phyloP scores from a whole-genome alignment of 1,284 basidiomycete genomes.

The Apiotrichum domesticum region DNA sequence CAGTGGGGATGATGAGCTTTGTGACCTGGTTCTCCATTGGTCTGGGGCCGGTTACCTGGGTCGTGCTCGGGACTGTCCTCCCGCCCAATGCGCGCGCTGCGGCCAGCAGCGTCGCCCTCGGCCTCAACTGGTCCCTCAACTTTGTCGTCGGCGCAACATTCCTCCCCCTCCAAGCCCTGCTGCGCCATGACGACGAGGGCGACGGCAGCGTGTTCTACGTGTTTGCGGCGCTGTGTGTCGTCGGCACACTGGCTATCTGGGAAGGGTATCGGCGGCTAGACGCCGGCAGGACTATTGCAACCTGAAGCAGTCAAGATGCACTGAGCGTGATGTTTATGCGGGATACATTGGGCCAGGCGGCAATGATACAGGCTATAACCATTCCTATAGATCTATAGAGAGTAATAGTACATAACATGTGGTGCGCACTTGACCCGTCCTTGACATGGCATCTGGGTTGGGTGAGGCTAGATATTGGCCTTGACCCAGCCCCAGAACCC shows the following conservation, averaged over 20 bases:
- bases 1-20: constrained; percentile 27
- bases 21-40: constrained; percentile 34
- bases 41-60: constrained; percentile 41
- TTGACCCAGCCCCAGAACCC: constrained; percentile 24
- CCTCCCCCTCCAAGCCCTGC: constrained; percentile 30
- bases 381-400: too few species aligned
- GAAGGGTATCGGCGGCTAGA: neutral
- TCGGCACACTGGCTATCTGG: constrained; percentile 6
- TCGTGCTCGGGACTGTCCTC: constrained; percentile 37
- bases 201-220: constrained; percentile 41
- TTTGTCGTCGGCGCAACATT: constrained; percentile 34
- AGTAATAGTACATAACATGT: too few species aligned
- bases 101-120: constrained; percentile 31
- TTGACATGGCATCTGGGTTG: too few species aligned
- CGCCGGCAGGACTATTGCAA: too few species aligned
- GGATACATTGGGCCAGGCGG: too few species aligned
- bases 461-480: constrained; percentile 1
- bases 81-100: constrained; percentile 33
- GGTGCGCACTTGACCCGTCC: too few species aligned
- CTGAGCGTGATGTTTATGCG: too few species aligned
- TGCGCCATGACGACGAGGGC: constrained; percentile 18
- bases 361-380: too few species aligned
- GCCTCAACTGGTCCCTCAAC: constrained; percentile 35
- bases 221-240: constrained; percentile 21
- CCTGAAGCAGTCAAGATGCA: too few species aligned